Evolutionary conservation across 495 filamentous ascomycete genomes (phyloP), one percentile per base, ranked within the genome.

Genomic region (Penicillium coffeae): DNA sequence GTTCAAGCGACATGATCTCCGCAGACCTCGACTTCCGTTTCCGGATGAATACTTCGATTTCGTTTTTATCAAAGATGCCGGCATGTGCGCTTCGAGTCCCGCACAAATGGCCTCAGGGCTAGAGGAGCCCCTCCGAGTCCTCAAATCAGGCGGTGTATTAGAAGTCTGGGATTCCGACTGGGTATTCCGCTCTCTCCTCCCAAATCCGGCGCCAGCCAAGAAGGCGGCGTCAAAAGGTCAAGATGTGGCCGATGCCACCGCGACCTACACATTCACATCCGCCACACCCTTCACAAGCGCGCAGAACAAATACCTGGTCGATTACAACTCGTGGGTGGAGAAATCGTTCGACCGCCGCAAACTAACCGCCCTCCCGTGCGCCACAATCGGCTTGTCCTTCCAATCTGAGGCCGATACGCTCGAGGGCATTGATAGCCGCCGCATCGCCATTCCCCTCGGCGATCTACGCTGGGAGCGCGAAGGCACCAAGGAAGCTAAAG

Each of bases 141-240:
- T 96, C 35, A 83, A 80, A 54, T 83, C 84, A 0, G 90, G 89
- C 6, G 92, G 92, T 1, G 79, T 83, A 12, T 60, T 95, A 42
- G 92, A 96, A 66, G 80, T 95, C 18, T 93, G 89, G 88, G 89
- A 94, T 52, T 83, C 82, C 0, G 88, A 92, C 67, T 83, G 87
- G 58, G 76, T 83, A 8, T 77, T 94, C 54, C 83, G 87, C 48
- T 89, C 85, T 58, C 66, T 94, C 36, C 76, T 86, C 20, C 85
- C 85, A 14, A 86, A 93, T 64, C 85, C 86, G 39, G 80, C 85
- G 1, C 79, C 81, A 35, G 70, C 81, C 38, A 66, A 72, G 43
- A 68, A 74, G 39, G 65, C 71, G 45, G 60, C 71, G 10, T 74
- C 76, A 32, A 77, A 81, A 42, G 81, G 87, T 48, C 77, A 83